Base-by-base conservation (phyloP, 2,329 filamentous ascomycete genomes). In the Alternaria ethzedia region DNA sequence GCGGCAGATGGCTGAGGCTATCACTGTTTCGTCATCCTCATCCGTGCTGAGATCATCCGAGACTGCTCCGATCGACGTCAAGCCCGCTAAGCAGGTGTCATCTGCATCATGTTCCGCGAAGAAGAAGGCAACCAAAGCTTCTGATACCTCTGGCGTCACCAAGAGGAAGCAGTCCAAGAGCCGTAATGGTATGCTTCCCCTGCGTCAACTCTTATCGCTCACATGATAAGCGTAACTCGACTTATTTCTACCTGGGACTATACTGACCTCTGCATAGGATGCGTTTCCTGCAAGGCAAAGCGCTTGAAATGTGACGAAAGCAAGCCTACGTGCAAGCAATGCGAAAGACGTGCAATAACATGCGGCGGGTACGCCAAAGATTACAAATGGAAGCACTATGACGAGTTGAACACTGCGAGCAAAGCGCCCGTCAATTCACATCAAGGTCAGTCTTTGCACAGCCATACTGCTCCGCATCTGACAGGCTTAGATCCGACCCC, bases 161-260 rank as follows among this genome's bases (percentile, higher is more conserved):
- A 92, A 90, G 74, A 87, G 88, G 28, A 92, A 91, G 75, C 90
- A 91, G 80, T 90, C 89, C 64, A 92, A 92, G 79, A 91, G 89
- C 81, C 88, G 90, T 70, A 91, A 92, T 83, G 90, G 90, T 91
- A 87, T 72, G 85, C 80, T 64, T 12, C 21, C 28, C 41, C 13
- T 32, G 28, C 44, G 10, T 52, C n/a, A 21, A 25, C 21, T 28
- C 51, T 47, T 50, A 65, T 63, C 62, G 28, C n/a, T 10, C 21
- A 36, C 28, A 57, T 9, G 20, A 57, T 12, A 9, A 26, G 17
- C 43, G 15, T 49, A 6, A 23, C 25, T 41, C 3, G 30, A 26
- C 25, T n/a, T 26, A 23, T 26, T 56, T 57, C 15, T 41, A 61
- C 21, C 23, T 36, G 44, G 43, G 17, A 23, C 54, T 11, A 10